phyloP scores from a whole-genome alignment of 177 flowering plant genomes.

The Vitis hybrid region DNA sequence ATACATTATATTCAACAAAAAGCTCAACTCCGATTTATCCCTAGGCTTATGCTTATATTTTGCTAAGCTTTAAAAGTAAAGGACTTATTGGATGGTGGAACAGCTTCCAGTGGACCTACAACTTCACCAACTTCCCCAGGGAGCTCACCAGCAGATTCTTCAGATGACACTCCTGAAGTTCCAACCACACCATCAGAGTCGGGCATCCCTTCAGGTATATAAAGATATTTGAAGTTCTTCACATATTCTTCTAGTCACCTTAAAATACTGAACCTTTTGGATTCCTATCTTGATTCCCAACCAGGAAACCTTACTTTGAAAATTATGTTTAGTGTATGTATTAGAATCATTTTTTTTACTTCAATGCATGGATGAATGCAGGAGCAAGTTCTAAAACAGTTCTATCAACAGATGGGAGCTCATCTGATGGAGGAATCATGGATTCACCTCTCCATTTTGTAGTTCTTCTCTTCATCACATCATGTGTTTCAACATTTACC shows the following conservation, averaged over 20 bases:
- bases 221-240: neutral
- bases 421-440: constrained; percentile 25
- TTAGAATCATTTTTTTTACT: neutral
- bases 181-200: constrained; percentile 9
- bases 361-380: constrained; percentile 8
- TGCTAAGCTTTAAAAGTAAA: neutral
- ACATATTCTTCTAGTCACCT: neutral
- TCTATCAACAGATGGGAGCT: constrained; percentile 22
- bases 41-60: neutral
- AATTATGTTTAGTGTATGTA: neutral
- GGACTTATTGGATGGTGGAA: constrained; percentile 1
- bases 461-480: constrained; percentile 19
- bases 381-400: constrained; percentile 40
- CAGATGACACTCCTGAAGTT: constrained; percentile 12
- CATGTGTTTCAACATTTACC: constrained; percentile 17
- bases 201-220: constrained; percentile 21
- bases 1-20: neutral
- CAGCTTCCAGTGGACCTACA: constrained; percentile 29
- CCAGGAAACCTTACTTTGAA: neutral
- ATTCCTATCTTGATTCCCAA: neutral
- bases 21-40: neutral
- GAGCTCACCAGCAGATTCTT: constrained; percentile 20
- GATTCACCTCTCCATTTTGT: constrained; percentile 19
- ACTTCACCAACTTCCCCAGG: constrained; percentile 21
- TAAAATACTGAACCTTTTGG: neutral